These are phyloP conservation scores for Pyracantha coccinea DNA, from an alignment of 331 rosid species.

Conservation along the genomic window DNA sequence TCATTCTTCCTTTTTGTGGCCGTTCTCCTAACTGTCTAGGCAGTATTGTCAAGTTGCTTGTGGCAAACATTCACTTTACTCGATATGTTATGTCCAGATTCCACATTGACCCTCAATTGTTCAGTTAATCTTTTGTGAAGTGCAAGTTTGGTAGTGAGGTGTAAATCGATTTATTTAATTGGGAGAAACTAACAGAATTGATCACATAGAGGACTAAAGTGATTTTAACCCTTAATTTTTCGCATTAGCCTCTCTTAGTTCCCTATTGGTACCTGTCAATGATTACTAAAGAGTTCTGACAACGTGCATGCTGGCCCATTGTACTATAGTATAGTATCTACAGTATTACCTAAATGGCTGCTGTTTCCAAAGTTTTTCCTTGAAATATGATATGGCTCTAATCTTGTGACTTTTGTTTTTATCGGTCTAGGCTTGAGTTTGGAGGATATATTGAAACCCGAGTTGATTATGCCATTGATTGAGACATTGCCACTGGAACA, in stretches of 20 bases:
- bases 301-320: not conserved
- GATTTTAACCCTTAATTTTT: not conserved
- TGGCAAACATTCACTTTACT: not conserved
- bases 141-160: not conserved
- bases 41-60: not conserved
- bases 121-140: not conserved
- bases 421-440: slow-evolving; percentile 57
- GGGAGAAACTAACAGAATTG: not conserved
- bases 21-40: not conserved
- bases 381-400: not conserved
- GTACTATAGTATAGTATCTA: not conserved
- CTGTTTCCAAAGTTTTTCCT: not conserved
- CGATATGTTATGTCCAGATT: not conserved
- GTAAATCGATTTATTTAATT: not conserved
- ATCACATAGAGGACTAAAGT: not conserved
- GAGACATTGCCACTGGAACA: slow-evolving; percentile 71
- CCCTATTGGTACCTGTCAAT: not conserved
- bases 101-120: not conserved
- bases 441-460: slow-evolving; percentile 86
- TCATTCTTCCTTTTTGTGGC: not conserved
- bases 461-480: slow-evolving; percentile 77
- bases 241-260: not conserved
- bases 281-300: not conserved
- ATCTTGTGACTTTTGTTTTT: slow-evolving; percentile 1
- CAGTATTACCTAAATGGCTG: not conserved